A percentile compares a stretch with the other conserved stretches of the same genome.
Evolutionary conservation across 2,329 filamentous ascomycete genomes (phyloP).

Genomic region (Magnaporthiopsis rhizophila): DNA sequence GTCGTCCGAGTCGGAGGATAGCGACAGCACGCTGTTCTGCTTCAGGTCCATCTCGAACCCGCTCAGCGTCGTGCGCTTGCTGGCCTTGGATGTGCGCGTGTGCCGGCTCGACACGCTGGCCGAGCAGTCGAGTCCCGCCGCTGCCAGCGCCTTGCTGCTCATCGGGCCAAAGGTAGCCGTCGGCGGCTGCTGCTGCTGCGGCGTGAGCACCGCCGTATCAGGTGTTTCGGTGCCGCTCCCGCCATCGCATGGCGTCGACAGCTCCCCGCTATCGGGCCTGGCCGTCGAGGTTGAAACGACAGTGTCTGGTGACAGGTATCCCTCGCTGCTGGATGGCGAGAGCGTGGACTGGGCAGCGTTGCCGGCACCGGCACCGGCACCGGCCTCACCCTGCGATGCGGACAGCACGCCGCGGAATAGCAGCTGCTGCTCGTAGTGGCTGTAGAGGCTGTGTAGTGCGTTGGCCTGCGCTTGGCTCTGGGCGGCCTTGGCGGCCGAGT

Average conservation of each 20-base stretch:
- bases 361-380: too few relatives aligned
- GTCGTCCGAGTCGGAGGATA: conserved; percentile 52
- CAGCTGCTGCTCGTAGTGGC: conserved; percentile 51
- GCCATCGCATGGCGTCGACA: conserved; percentile 7
- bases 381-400: neutral
- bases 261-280: neutral
- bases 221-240: conserved; percentile 19
- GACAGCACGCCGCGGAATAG: conserved; percentile 1
- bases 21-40: conserved; percentile 46
- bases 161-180: neutral
- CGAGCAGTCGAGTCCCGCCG: conserved; percentile 28
- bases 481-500: neutral
- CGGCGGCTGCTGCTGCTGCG: neutral
- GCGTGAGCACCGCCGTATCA: conserved; percentile 18
- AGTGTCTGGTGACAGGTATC: neutral
- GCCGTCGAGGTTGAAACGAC: neutral
- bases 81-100: conserved; percentile 46
- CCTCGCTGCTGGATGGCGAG: neutral
- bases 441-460: conserved; percentile 43
- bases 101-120: conserved; percentile 48
- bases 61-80: conserved; percentile 39
- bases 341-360: neutral
- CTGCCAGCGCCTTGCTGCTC: neutral
- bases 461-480: neutral
- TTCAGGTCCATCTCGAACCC: conserved; percentile 43